Evolutionary conservation across 306 rosid species (phyloP), one percentile per base, ranked within the genome.

Genomic region (Prunus padus): DNA sequence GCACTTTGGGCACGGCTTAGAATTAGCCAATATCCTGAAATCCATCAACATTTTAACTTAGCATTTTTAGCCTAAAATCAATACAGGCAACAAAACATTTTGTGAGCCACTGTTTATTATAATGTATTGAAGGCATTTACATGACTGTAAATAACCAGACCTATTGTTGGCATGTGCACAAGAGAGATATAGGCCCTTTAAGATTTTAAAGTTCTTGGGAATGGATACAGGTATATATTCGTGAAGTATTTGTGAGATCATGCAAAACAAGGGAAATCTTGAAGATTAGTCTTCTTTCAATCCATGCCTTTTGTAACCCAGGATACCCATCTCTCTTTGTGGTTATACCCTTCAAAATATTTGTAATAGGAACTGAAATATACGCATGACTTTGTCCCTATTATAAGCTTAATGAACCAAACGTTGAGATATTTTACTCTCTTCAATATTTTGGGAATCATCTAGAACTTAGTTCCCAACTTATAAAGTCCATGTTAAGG

Each of bases 1-100:
- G 89, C 98, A 93, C 80, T 93, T 93, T 51, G 98, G 98, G 76
- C 98, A 93, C 31, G 93, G 91, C 80, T 91, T 89, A 46, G 92
- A 88, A 82, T 93, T 87, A 57, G 89, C 96, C 81, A 91, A 89
- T 71, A 91, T 88, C 90, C 90, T 86, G 84, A 78, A 68, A 78
- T 63, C 63, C 68, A 69, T n/a, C 71, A 71, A 54, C 71, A 22
- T 59, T 45, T 15, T 51, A 66, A 46, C 42, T 85, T 57, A 82
- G 56, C 5, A 68, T 4, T 31, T n/a, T 20, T 46, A 10, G 25
- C 19, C 42, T 67, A 25, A 25, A 44, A 68, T 59, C 28, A 71
- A 47, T 51, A 40, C 42, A 23, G 44, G 57, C 20, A 71, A 63
- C 18, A 12, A 65, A 79, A 26, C 25, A 20, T 77, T 65, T 56